Conservation (phyloP, 305 asterid species). For the Fraxinus sp. region DNA sequence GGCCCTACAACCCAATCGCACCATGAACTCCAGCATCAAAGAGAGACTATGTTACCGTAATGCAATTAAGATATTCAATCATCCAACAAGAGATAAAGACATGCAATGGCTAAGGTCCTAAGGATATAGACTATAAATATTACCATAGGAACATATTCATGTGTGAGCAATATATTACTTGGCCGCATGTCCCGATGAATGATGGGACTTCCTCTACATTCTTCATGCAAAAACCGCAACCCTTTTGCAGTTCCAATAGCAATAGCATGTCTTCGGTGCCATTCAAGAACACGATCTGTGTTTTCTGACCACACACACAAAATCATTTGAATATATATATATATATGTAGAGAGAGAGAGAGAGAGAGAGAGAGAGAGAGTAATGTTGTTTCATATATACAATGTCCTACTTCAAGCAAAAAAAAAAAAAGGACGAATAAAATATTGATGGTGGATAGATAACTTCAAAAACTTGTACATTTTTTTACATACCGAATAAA, state of each 20-base stretch:
- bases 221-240: slow-evolving; percentile 72
- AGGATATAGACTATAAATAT: slow-evolving; percentile 1
- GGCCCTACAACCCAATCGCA: neutral
- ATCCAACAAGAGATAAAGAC: neutral
- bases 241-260: slow-evolving; percentile 80
- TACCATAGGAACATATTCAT: slow-evolving; percentile 80
- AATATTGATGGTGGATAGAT: neutral
- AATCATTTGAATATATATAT: neutral
- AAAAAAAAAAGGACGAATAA: neutral
- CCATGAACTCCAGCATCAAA: neutral
- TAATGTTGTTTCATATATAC: neutral
- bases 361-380: slow-evolving; percentile 1
- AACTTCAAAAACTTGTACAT: neutral
- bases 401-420: neutral
- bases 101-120: neutral
- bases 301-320: slow-evolving; percentile 42
- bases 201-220: slow-evolving; percentile 85
- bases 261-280: slow-evolving; percentile 68
- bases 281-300: slow-evolving; percentile 46
- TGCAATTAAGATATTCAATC: neutral
- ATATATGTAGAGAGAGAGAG: neutral
- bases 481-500: slow-evolving; percentile 56
- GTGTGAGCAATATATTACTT: slow-evolving; percentile 70
- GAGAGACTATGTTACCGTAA: neutral
- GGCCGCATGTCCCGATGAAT: slow-evolving; percentile 80